Conservation (phyloP, 73 alveolate species). For the Tetrahymena thermophila region DNA sequence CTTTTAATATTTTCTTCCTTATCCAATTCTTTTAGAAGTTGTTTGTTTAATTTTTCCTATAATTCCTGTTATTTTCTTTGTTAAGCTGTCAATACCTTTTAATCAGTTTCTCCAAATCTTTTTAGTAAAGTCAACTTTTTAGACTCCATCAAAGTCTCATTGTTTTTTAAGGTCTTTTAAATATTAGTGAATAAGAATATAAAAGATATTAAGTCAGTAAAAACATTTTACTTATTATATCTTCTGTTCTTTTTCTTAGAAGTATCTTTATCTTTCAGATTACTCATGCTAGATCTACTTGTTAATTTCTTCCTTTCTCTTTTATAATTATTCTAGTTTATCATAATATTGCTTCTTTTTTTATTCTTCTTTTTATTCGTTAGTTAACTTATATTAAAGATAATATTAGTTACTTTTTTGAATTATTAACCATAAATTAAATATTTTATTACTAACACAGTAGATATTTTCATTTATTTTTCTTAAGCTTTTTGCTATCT, state of each 20-base stretch:
- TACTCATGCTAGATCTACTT: background rate
- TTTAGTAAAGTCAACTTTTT: background rate
- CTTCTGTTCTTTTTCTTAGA: slow-evolving; percentile 32
- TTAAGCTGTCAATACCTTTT: slow-evolving; percentile 8
- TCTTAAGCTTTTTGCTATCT: slow-evolving; percentile 20
- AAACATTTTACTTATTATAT: background rate
- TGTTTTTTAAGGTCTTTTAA: slow-evolving; percentile 23
- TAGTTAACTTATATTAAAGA: background rate
- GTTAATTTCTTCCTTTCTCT: slow-evolving; percentile 15
- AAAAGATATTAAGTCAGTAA: background rate
- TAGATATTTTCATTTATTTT: slow-evolving; percentile 21
- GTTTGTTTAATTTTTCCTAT: background rate
- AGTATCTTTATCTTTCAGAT: background rate
- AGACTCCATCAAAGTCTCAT: slow-evolving; percentile 4
- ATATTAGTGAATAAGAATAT: background rate
- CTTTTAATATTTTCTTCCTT: slow-evolving; percentile 17
- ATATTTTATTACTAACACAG: background rate
- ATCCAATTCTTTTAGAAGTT: background rate
- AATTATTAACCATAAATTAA: background rate
- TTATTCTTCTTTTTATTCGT: slow-evolving; percentile 18
- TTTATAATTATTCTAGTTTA: background rate
- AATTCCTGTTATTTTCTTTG: slow-evolving; percentile 15
- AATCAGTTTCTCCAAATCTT: background rate
- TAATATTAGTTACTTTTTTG: background rate
- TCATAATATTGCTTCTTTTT: slow-evolving; percentile 19